Percentiles rank a stretch among this genome's conserved stretches.
phyloP scores from a whole-genome alignment of 2,329 filamentous ascomycete species.

The Coniella lustricola region DNA sequence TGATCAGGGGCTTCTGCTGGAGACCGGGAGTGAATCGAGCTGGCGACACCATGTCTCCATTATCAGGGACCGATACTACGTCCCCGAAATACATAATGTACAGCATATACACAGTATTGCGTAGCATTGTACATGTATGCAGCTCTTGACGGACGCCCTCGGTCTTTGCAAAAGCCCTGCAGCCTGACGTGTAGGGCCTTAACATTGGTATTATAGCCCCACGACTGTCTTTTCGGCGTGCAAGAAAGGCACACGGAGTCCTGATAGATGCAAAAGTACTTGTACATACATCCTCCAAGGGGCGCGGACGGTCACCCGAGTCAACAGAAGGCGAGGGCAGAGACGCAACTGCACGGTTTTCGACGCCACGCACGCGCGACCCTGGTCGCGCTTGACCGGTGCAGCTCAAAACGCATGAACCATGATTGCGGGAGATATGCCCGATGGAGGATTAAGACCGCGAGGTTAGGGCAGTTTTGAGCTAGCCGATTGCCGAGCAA shows the following conservation, averaged over 20 bases:
- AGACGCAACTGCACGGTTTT: background rate
- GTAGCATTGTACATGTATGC: no score
- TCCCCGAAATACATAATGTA: background rate
- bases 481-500: slow-evolving; percentile 15
- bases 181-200: slow-evolving; percentile 1
- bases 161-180: background rate
- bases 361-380: slow-evolving; percentile 6
- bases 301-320: background rate
- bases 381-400: slow-evolving; percentile 7
- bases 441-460: slow-evolving; percentile 11
- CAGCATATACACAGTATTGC: background rate
- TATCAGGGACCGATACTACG: background rate
- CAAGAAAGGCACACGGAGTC: background rate
- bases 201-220: slow-evolving; percentile 11
- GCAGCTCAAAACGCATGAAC: slow-evolving; percentile 14
- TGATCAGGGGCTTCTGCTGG: no score
- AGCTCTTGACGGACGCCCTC: background rate
- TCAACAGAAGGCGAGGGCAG: background rate
- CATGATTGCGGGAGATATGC: slow-evolving; percentile 12
- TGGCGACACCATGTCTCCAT: background rate
- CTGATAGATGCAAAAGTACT: background rate
- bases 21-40: no score
- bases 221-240: background rate
- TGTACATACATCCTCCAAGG: background rate
- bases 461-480: slow-evolving; percentile 3